These are phyloP conservation scores for Singerocomus inundabilis DNA, from an alignment of 1,284 basidiomycete genomes.

Conservation along the genomic window DNA sequence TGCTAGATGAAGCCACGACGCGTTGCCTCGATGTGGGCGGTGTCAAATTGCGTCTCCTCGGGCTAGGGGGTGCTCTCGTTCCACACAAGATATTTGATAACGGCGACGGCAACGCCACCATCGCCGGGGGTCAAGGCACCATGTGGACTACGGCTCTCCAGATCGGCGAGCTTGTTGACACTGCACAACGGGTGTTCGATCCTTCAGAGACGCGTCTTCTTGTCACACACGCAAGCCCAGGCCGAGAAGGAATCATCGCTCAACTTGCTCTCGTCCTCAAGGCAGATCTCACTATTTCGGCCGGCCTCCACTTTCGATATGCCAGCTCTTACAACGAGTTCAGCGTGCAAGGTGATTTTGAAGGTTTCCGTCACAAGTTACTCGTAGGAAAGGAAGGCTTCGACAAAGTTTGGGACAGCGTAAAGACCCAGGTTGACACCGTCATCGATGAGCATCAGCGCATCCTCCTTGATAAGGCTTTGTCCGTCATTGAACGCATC, in stretches of 20 bases:
- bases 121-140: slow-evolving; percentile 95
- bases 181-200: slow-evolving; percentile 92
- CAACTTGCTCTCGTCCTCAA: slow-evolving; percentile 90
- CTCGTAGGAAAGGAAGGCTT: slow-evolving; percentile 78
- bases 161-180: slow-evolving; percentile 97
- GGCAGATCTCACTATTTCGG: slow-evolving; percentile 92
- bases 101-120: slow-evolving; percentile 91
- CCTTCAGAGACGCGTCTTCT: slow-evolving; percentile 91
- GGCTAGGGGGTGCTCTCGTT: slow-evolving; percentile 93
- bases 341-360: slow-evolving; percentile 87
- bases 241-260: slow-evolving; percentile 89
- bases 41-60: slow-evolving; percentile 89
- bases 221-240: slow-evolving; percentile 90
- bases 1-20: slow-evolving; percentile 94
- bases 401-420: slow-evolving; percentile 90
- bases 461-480: slow-evolving; percentile 85
- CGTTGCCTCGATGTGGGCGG: slow-evolving; percentile 90
- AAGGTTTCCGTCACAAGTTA: slow-evolving; percentile 86
- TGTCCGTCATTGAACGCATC: slow-evolving; percentile 81
- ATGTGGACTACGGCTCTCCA: slow-evolving; percentile 99
- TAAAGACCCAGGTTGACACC: slow-evolving; percentile 87
- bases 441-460: slow-evolving; percentile 93
- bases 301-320: slow-evolving; percentile 97
- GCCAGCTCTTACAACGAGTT: slow-evolving; percentile 97
- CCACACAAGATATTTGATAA: slow-evolving; percentile 98